Evolutionary conservation across 2,329 filamentous ascomycete genomes (phyloP), one percentile per base, ranked within the genome.

Genomic region (Cladosporium halotolerans): DNA sequence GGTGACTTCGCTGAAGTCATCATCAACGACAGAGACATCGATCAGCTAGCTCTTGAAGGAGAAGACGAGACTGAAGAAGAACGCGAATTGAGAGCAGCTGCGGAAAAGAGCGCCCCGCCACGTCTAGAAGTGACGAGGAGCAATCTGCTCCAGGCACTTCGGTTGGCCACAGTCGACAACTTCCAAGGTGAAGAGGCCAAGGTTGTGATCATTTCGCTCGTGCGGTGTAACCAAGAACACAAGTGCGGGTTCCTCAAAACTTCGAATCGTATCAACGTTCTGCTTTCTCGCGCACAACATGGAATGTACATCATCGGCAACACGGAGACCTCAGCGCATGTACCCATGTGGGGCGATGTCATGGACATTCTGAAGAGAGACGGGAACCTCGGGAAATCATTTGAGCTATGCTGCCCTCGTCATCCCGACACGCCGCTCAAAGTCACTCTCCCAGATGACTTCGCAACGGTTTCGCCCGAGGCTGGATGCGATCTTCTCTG

Each of bases 161-260:
- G 80, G 4, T 66, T 85, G 0, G 83, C 84, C 0, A 89, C 84
- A 0, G 78, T 89, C 0, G 65, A 68, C 59, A 90, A 89, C 58
- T 90, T 88, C 52, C 85, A 91, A 59, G 87, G 86, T 0, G 86
- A 91, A 63, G 86, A 91, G 61, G 84, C 83, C 1, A 84, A 86
- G 48, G 72, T 91, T 6, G 73, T 91, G 0, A 73, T 91, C 3
- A 72, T 91, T 0, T 88, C 84, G 0, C 72, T 91, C 0, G 85
- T 89, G 0, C 79, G 87, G 38, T 87, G 84, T 68, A 91, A 91
- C 59, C 55, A 66, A 0, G 60, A 76, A 9, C 70, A 69, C 5
- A 79, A 75, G 5, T 77, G 77, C n/a, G 87, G 86, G 0, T 91
- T 90, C 53, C 70, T 91, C 0, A 78, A 72, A 28, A 85, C 82